Evolutionary conservation across 2,329 filamentous ascomycete genomes (phyloP), one percentile per base, ranked within the genome.

Genomic region (Madurella fahalii): DNA sequence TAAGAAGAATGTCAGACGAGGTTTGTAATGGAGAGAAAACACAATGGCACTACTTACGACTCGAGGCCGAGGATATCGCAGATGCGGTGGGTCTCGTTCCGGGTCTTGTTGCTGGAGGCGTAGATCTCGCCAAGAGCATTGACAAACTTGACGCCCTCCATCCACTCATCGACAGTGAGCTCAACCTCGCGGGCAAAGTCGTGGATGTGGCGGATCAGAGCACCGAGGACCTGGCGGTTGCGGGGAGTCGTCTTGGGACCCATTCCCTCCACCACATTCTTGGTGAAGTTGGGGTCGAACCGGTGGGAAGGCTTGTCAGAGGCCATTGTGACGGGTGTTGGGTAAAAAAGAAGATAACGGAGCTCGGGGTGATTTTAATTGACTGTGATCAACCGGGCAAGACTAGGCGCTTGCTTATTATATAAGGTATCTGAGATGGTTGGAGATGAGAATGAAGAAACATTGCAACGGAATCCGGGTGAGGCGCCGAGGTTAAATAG

Each of bases 161-260:
- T 80, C 89, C 87, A 92, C 74, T 94, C 89, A 53, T 87, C 86
- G n/a, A 83, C 78, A 8, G 87, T 92, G 54, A 94, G 81, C 68
- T 91, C 82, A 58, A 89, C 83, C 69, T 94, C 89, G 46, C 88
- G 84, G 40, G 85, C 83, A 69, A 93, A 93, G 71, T 90, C 88
- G 72, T 94, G 89, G 53, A 93, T 76, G 72, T 93, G 89, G 53
- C 76, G 77, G 67, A 92, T 84, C 57, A 92, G 73, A 31, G 81
- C 79, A 47, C 79, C 69, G 74, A 93, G 79, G 67, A 93, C 79
- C 63, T 84, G 76, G 56, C 85, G 81, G 65, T 86, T 79, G 41
- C 89, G 81, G 32, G 87, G 83, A 59, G 80, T 75, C 9, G 87
- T 85, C 59, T 86, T 82, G 61, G 87, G 85, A 4, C 89, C 86